A percentile compares a stretch with the other conserved stretches of the same genome.
These are phyloP conservation scores for Megacollybia marginata DNA, from an alignment of 768 basidiomycete species.

Conservation along the genomic window DNA sequence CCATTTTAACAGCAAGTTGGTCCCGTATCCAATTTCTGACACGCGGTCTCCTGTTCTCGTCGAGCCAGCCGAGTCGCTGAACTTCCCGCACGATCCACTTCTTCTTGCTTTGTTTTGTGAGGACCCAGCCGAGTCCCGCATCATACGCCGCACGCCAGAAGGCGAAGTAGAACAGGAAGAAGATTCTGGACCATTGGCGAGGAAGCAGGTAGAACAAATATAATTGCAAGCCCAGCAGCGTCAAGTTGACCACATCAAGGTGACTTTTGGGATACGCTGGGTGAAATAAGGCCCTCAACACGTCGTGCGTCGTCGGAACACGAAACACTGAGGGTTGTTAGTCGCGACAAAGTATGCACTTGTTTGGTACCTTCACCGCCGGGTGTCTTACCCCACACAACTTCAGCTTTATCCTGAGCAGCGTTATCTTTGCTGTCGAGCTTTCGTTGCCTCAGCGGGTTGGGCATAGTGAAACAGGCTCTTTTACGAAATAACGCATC, in stretches of 20 bases:
- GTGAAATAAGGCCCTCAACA: conserved; percentile 78
- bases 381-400: conserved; percentile 88
- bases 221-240: conserved; percentile 70
- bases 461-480: neutral
- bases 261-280: conserved; percentile 83
- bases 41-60: conserved; percentile 52
- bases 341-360: conserved; percentile 1
- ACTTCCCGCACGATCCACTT: conserved; percentile 88
- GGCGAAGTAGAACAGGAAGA: conserved; percentile 87
- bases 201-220: conserved; percentile 66
- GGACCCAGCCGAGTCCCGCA: conserved; percentile 86
- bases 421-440: neutral
- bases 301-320: conserved; percentile 89
- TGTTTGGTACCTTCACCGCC: conserved; percentile 56
- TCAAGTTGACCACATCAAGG: conserved; percentile 80
- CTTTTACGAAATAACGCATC: neutral
- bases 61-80: conserved; percentile 82
- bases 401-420: conserved; percentile 33
- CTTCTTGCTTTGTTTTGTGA: conserved; percentile 93
- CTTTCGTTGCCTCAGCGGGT: neutral
- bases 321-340: conserved; percentile 61
- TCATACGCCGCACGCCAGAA: conserved; percentile 94
- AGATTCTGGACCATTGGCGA: conserved; percentile 40
- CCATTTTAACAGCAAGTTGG: conserved; percentile 90
- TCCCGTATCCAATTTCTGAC: conserved; percentile 77